phyloP scores from a whole-genome alignment of 164 flowering plant species.

The Sextonia rubra region DNA sequence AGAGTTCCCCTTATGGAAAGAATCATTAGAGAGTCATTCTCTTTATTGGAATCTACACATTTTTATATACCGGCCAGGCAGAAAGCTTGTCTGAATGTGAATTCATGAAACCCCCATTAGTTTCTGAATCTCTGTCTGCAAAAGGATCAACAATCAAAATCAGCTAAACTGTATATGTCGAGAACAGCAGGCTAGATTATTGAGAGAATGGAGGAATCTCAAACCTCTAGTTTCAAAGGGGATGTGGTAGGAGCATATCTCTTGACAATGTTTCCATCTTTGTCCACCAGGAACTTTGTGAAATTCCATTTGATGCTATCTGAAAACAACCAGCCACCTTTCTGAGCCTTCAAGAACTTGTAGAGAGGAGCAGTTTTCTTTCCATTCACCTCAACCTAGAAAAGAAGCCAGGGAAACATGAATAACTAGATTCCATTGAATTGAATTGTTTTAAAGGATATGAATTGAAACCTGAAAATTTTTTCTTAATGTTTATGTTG shows the following conservation, averaged over 20 bases:
- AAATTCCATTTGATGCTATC: conserved; percentile 93
- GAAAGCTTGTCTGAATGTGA: background rate
- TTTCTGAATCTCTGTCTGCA: conserved; percentile 65
- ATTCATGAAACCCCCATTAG: conserved; percentile 41
- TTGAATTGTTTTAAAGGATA: background rate
- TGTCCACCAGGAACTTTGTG: conserved; percentile 84
- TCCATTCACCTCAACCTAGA: conserved; percentile 85
- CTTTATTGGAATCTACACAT: background rate
- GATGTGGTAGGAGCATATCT: conserved; percentile 79
- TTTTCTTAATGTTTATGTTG: background rate
- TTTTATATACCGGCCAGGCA: background rate
- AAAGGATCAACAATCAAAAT: conserved; percentile 9
- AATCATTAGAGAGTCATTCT: background rate
- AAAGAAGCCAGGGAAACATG: background rate
- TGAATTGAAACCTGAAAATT: background rate
- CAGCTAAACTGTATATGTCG: background rate
- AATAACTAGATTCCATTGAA: background rate
- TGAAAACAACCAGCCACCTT: conserved; percentile 60
- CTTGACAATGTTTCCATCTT: conserved; percentile 72
- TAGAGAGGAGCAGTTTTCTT: conserved; percentile 71
- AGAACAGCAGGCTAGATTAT: background rate
- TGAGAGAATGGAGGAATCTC: conserved; percentile 2
- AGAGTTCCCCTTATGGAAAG: background rate
- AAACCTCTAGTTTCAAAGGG: conserved; percentile 79
- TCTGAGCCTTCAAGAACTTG: conserved; percentile 65